phyloP scores from a whole-genome alignment of 176 grass and related monocot genomes.

The Puya raimondii region DNA sequence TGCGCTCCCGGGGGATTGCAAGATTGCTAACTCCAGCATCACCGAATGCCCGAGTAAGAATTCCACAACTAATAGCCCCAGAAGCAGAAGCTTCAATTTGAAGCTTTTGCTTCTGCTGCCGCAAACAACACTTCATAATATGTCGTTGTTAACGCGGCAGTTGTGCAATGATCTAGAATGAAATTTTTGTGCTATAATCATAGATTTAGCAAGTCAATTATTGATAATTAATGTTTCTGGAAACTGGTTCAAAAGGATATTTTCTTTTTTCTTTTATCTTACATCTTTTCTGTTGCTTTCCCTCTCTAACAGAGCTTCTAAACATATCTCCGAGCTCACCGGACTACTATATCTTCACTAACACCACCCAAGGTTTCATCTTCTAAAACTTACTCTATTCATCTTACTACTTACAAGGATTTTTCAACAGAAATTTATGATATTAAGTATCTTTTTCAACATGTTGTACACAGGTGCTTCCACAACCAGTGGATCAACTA shows the following conservation, averaged over 20 bases:
- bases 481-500: slow-evolving; percentile 12
- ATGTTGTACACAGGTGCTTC: slow-evolving; percentile 15
- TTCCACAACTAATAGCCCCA: too few species aligned
- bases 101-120: too few species aligned
- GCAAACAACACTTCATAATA: too few species aligned
- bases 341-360: slow-evolving; percentile 33
- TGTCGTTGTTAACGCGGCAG: too few species aligned
- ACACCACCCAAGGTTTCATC: slow-evolving; percentile 21
- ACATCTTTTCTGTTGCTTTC: neutral
- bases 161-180: too few species aligned
- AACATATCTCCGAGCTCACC: slow-evolving; percentile 34
- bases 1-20: slow-evolving; percentile 27
- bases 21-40: slow-evolving; percentile 33
- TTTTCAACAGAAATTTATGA: neutral
- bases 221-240: neutral
- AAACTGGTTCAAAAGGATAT: neutral
- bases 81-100: too few species aligned
- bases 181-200: too few species aligned
- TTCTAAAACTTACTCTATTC: neutral
- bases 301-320: slow-evolving; percentile 33
- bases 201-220: neutral
- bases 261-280: neutral
- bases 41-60: slow-evolving; percentile 38
- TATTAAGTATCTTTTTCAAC: too few species aligned
- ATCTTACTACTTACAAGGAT: neutral